Conservation (phyloP, 257 asterid genomes). For the Asclepias syriaca region DNA sequence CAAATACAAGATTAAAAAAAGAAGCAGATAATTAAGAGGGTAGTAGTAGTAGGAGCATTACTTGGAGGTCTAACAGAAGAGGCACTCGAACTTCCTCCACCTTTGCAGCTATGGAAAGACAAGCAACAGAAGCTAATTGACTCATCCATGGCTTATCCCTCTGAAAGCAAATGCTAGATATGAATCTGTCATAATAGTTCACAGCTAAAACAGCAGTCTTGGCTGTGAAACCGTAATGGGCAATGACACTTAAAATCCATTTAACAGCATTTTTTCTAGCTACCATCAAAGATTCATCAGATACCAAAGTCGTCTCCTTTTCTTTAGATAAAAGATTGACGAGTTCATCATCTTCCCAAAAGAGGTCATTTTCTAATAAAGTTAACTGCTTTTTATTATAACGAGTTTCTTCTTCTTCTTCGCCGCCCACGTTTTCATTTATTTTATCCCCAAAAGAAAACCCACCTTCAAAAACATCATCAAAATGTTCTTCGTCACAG, state of each 20-base stretch:
- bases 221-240: conserved; percentile 51
- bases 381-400: conserved; percentile 22
- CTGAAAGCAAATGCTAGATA: conserved; percentile 56
- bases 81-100: conserved; percentile 94
- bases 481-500: conserved; percentile 75
- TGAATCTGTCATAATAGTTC: conserved; percentile 60
- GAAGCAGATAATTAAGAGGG: background rate
- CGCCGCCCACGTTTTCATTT: conserved; percentile 3
- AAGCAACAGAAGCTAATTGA: conserved; percentile 87
- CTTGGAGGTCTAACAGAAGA: conserved; percentile 79
- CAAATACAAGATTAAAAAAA: background rate
- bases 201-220: conserved; percentile 66
- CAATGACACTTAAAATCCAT: conserved; percentile 72
- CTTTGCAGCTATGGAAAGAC: conserved; percentile 93
- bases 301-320: conserved; percentile 28
- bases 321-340: conserved; percentile 50
- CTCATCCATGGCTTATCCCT: conserved; percentile 94
- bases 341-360: conserved; percentile 87
- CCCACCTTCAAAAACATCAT: conserved; percentile 37
- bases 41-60: conserved; percentile 25
- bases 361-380: conserved; percentile 56
- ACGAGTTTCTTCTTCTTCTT: conserved; percentile 4
- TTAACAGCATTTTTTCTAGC: conserved; percentile 54
- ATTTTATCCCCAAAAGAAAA: conserved; percentile 23
- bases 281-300: conserved; percentile 39